phyloP scores from a whole-genome alignment of 257 asterid species.

The Solanum clarkiae region DNA sequence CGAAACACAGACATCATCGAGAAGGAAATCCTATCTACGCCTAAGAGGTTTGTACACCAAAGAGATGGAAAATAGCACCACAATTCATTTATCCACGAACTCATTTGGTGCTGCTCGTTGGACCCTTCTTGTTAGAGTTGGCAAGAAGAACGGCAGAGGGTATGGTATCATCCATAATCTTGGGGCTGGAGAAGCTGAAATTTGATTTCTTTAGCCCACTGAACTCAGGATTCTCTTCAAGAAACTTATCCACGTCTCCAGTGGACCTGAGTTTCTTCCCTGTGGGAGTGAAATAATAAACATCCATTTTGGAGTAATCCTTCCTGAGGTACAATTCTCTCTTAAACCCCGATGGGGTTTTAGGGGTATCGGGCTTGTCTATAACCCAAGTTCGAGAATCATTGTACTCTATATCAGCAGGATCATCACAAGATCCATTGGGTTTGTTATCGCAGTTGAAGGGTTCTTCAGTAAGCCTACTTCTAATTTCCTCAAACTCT shows the following conservation, averaged over 20 bases:
- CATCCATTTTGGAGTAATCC: slow-evolving; percentile 4
- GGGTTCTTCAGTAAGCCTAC: slow-evolving; percentile 5
- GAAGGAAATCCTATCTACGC: too few relatives aligned
- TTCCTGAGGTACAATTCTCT: neutral
- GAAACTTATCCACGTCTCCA: neutral
- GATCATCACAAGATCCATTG: neutral
- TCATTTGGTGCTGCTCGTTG: neutral
- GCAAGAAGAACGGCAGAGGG: neutral
- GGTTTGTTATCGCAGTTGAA: slow-evolving; percentile 1
- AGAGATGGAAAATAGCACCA: neutral
- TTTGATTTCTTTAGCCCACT: neutral
- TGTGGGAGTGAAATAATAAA: neutral
- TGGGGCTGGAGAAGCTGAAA: slow-evolving; percentile 5
- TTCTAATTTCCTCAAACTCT: slow-evolving; percentile 6
- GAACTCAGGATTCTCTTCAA: neutral
- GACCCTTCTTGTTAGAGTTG: neutral
- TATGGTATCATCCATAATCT: slow-evolving; percentile 1
- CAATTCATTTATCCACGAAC: neutral
- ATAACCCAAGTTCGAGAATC: slow-evolving; percentile 3
- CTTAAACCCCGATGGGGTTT: slow-evolving; percentile 8
- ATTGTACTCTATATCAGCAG: neutral
- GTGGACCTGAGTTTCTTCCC: slow-evolving; percentile 3
- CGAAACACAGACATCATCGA: too few relatives aligned
- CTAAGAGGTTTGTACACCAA: neutral
- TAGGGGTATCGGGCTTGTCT: slow-evolving; percentile 4